Evolutionary conservation across 2,329 filamentous ascomycete genomes (phyloP).

Genomic region (Tolypocladium sp.): DNA sequence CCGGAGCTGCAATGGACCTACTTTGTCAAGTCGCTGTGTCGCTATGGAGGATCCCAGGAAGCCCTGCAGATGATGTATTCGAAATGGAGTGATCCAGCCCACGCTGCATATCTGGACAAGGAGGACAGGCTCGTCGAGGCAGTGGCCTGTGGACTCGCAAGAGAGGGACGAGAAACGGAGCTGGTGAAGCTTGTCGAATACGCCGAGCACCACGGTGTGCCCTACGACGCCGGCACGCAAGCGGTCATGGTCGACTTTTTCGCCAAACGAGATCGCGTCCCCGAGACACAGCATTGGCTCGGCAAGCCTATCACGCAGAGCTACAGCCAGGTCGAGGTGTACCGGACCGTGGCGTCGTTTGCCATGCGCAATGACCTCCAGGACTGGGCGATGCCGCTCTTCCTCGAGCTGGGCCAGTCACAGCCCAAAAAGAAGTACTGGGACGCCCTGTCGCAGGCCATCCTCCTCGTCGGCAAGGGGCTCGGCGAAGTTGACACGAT

Average conservation of each 20-base stretch:
- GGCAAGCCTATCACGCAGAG: slow-evolving; percentile 35
- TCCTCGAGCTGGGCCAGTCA: slow-evolving; percentile 40
- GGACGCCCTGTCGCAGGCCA: slow-evolving; percentile 68
- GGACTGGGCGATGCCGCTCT: slow-evolving; percentile 53
- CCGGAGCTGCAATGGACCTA: slow-evolving; percentile 17
- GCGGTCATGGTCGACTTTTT: slow-evolving; percentile 54
- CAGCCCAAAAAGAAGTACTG: slow-evolving; percentile 47
- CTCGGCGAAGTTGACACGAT: slow-evolving; percentile 39
- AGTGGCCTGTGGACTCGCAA: slow-evolving; percentile 46
- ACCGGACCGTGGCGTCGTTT: slow-evolving; percentile 30
- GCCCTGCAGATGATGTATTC: slow-evolving; percentile 34
- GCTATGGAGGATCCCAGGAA: slow-evolving; percentile 45
- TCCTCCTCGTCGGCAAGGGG: slow-evolving; percentile 57
- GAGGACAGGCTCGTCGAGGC: slow-evolving; percentile 14
- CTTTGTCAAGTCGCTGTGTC: slow-evolving; percentile 33
- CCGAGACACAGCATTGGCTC: slow-evolving; percentile 62
- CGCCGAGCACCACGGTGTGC: slow-evolving; percentile 36
- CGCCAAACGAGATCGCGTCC: slow-evolving; percentile 44
- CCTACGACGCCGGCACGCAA: slow-evolving; percentile 37
- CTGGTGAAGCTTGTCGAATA: slow-evolving; percentile 46
- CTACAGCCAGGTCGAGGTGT: slow-evolving; percentile 12
- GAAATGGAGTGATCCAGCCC: slow-evolving; percentile 16
- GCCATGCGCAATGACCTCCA: slow-evolving; percentile 49
- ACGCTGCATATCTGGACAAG: slow-evolving; percentile 10
- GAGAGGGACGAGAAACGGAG: slow-evolving; percentile 48